Conservation (phyloP, 1,284 basidiomycete genomes). For the Golubevia pallescens region DNA sequence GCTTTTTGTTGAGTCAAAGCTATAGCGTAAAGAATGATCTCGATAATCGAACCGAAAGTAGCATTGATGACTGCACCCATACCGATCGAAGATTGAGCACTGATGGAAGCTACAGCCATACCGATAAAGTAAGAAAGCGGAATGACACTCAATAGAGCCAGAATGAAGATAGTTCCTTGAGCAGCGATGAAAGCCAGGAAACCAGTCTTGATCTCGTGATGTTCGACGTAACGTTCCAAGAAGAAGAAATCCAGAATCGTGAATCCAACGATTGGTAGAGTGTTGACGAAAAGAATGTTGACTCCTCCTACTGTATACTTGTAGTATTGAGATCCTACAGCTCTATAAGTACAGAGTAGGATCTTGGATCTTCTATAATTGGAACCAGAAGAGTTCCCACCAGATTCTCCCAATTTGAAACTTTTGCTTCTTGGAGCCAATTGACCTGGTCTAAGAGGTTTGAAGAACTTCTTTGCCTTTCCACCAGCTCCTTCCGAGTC, state of each 20-base stretch:
- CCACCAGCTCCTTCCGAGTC: constrained; percentile 69
- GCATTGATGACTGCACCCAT: constrained; percentile 99
- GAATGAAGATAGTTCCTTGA: constrained; percentile 80
- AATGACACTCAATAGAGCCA: constrained; percentile 88
- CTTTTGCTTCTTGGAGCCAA: constrained; percentile 63
- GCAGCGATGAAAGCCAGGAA: constrained; percentile 77
- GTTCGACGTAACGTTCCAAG: constrained; percentile 76
- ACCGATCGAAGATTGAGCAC: constrained; percentile 95
- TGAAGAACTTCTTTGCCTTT: constrained; percentile 72
- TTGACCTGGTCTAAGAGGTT: constrained; percentile 65
- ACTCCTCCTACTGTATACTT: constrained; percentile 99
- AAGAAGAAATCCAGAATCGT: constrained; percentile 92
- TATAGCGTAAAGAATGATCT: constrained; percentile 91
- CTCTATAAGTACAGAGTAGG: constrained; percentile 91
- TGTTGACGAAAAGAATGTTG: constrained; percentile 97
- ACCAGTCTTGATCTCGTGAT: constrained; percentile 70
- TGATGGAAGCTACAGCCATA: constrained; percentile 99
- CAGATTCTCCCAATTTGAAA: constrained; percentile 69
- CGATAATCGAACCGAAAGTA: constrained; percentile 96
- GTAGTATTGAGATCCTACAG: constrained; percentile 90
- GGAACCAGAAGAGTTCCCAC: constrained; percentile 66
- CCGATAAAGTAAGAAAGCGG: constrained; percentile 99
- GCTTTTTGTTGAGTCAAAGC: constrained; percentile 88
- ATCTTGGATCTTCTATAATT: constrained; percentile 71
- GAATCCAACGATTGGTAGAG: constrained; percentile 90